Base-by-base conservation (phyloP, 2,329 filamentous ascomycete genomes). In the Bipolaris cookei region DNA sequence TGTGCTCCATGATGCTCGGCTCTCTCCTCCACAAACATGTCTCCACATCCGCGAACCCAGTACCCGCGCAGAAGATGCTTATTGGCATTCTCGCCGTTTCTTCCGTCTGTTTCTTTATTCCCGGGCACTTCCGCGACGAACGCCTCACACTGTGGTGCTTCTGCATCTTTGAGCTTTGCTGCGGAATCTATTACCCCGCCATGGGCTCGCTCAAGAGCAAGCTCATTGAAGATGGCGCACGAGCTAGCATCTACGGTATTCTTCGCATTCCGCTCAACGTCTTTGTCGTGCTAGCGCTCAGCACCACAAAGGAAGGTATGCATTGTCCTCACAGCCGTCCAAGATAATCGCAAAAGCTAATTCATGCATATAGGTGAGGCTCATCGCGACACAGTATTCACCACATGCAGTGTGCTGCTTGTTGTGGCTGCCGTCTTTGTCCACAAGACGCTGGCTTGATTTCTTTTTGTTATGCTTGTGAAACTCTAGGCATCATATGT, bases 1-100 rank as follows among this genome's bases (percentile, higher is more conserved):
- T 88, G 85, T 81, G 81, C 20, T 79, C 82, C 5, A 84, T 85
- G 71, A 85, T 86, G 72, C 78, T 85, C 6, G 84, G 85, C n/a
- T 85, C 84, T 1, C 77, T 86, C 23, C 61, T 81, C 6, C 86
- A 86, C 70, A 80, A 79, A 59, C 65, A 76, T 28, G 53, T 73
- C 48, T 69, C 68, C 1, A 65, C 67, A n/a, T 61, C 57, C 4
- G 38, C 63, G n/a, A 59, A 64, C 4, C 57, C 66, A 3, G 42
- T 64, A 13, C 61, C 69, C 7, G 49, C 70, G 51, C 63, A 74
- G 41, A 66, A 76, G 34, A 68, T 74, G 14, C 58, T 67, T 68
- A 64, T 67, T 14, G 62, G 59, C 35, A 68, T 68, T 6, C 63
- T 74, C 4, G 61, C 54, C 6, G 53, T 70, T 18, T 71, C 71